Evolutionary conservation across 352 stramenopile genomes (phyloP).

Genomic region (Saprolegnia diclina): DNA sequence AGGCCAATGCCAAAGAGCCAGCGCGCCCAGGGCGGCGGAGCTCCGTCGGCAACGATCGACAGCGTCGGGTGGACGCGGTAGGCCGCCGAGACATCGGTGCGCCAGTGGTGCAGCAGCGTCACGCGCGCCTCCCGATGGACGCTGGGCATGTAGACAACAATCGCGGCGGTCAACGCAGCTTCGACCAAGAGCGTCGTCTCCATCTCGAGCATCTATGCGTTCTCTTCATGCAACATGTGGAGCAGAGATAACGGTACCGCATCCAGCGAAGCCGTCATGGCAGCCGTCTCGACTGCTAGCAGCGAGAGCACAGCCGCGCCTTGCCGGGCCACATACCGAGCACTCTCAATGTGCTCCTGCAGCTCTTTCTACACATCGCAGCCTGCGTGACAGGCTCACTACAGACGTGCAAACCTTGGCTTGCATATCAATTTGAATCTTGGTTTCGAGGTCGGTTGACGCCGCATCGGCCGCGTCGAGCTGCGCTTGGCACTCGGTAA

Average conservation of each 20-base stretch:
- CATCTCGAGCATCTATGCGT: conserved; percentile 23
- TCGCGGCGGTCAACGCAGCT: conserved; percentile 41
- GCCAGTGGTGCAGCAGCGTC: conserved; percentile 30
- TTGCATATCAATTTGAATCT: conserved; percentile 22
- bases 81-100: conserved; percentile 8
- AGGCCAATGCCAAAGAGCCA: conserved; percentile 14
- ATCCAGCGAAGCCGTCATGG: conserved; percentile 36
- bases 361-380: conserved; percentile 26
- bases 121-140: conserved; percentile 28
- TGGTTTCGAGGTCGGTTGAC: conserved; percentile 18
- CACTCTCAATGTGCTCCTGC: conserved; percentile 32
- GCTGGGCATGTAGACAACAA: conserved; percentile 35
- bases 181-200: conserved; percentile 27
- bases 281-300: conserved; percentile 29
- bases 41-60: conserved; percentile 10
- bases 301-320: conserved; percentile 3
- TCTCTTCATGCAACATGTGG: conserved; percentile 16
- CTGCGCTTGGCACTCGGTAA: conserved; percentile 58
- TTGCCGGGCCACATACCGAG: conserved; percentile 39
- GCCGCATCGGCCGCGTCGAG: conserved; percentile 43
- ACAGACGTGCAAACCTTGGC: background rate
- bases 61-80: background rate
- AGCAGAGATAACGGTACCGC: conserved; percentile 35
- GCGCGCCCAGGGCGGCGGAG: background rate
- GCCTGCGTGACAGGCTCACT: background rate